phyloP scores from a whole-genome alignment of 2,329 filamentous ascomycete species.

The Xylariaceae sp. region DNA sequence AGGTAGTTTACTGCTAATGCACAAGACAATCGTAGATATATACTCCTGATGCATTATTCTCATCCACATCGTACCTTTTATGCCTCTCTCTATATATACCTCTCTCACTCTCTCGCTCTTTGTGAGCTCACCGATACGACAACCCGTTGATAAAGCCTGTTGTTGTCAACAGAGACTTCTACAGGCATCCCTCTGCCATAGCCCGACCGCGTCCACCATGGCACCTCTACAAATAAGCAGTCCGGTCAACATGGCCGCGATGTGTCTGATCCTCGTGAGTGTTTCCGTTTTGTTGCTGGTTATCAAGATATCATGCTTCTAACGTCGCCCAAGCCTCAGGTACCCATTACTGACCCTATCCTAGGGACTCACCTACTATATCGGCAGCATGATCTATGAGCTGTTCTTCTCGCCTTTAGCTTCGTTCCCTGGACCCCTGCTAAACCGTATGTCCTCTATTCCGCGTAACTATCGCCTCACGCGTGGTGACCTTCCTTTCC shows the following conservation, averaged over 20 bases:
- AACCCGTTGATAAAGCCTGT: too few relatives aligned
- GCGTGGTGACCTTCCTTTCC: constrained; percentile 20
- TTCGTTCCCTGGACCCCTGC: constrained; percentile 24
- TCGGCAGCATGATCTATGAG: constrained; percentile 20
- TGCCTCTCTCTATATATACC: too few relatives aligned
- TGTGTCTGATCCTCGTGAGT: too few relatives aligned
- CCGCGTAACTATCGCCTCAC: constrained; percentile 19
- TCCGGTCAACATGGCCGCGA: constrained; percentile 3
- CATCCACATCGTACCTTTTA: too few relatives aligned
- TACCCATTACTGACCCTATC: background rate
- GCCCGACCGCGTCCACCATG: background rate
- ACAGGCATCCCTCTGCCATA: too few relatives aligned
- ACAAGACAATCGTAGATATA: too few relatives aligned
- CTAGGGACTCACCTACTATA: constrained; percentile 14
- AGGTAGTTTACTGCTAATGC: too few relatives aligned
- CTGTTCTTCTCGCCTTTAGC: constrained; percentile 25
- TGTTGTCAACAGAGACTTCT: too few relatives aligned
- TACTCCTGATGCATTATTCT: too few relatives aligned
- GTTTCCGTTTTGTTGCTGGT: too few relatives aligned
- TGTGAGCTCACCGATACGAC: too few relatives aligned
- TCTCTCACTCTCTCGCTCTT: too few relatives aligned
- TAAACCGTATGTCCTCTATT: constrained; percentile 18
- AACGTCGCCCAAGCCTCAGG: constrained; percentile 3
- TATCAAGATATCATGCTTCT: background rate
- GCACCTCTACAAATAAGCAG: constrained; percentile 1